These are phyloP conservation scores for Fusarium incarnatum DNA, from an alignment of 2,329 filamentous ascomycete genomes.

Conservation along the genomic window DNA sequence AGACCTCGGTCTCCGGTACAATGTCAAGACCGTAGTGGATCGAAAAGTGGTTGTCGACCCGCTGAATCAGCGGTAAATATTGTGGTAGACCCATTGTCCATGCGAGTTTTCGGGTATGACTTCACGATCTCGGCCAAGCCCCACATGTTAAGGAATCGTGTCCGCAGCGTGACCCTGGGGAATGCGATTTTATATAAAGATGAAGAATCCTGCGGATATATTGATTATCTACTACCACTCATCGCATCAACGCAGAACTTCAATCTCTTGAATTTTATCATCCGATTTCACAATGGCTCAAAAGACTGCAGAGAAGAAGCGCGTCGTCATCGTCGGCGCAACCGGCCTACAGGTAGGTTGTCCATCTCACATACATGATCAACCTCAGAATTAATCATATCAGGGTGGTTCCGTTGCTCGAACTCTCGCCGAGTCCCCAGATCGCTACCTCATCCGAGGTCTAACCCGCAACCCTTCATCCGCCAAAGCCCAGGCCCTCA, in stretches of 20 bases:
- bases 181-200: neutral
- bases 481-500: neutral
- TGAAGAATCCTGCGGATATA: too few species aligned
- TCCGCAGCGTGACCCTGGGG: rapidly evolving
- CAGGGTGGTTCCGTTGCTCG: conserved; percentile 5
- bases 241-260: too few species aligned
- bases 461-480: neutral
- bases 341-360: too few species aligned
- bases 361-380: too few species aligned
- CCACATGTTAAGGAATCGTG: neutral
- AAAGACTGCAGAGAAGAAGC: neutral
- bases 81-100: rapidly evolving
- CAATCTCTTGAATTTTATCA: neutral
- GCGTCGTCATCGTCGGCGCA: neutral
- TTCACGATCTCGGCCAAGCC: neutral
- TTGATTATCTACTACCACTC: too few species aligned
- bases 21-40: neutral
- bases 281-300: neutral
- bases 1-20: neutral
- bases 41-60: neutral
- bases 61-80: conserved; percentile 10
- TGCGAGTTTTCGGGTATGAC: neutral
- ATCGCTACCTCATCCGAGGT: neutral
- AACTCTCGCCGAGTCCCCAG: neutral
- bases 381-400: too few species aligned